phyloP scores from a whole-genome alignment of 768 basidiomycete genomes.

The Ramaria sp. region DNA sequence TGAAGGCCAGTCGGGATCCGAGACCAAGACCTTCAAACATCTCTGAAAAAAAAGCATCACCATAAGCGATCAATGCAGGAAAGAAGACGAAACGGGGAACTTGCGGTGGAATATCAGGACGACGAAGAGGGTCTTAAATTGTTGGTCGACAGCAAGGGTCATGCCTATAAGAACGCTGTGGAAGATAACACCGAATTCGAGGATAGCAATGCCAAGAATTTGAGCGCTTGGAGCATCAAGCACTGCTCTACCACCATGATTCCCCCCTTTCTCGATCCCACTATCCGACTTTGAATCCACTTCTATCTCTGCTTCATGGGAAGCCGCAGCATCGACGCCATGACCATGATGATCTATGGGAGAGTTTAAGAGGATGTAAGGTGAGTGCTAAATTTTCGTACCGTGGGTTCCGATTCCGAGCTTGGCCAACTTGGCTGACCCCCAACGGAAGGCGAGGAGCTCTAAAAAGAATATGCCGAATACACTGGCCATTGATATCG shows the following conservation, averaged over 20 bases:
- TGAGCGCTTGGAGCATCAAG: slow-evolving; percentile 49
- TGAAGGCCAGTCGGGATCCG: slow-evolving; percentile 77
- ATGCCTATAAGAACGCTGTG: slow-evolving; percentile 85
- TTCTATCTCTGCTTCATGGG: slow-evolving; percentile 56
- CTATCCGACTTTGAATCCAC: slow-evolving; percentile 1
- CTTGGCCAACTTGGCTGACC: slow-evolving; percentile 55
- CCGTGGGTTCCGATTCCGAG: slow-evolving; percentile 51
- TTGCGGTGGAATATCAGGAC: slow-evolving; percentile 88
- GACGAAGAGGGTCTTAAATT: slow-evolving; percentile 79
- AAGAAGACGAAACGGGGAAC: slow-evolving; percentile 20
- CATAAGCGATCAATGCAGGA: neutral
- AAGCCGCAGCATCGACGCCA: slow-evolving; percentile 30
- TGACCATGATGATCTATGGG: slow-evolving; percentile 53
- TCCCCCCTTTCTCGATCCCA: slow-evolving; percentile 3
- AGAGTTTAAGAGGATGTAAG: neutral
- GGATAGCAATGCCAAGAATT: slow-evolving; percentile 76
- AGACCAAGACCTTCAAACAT: slow-evolving; percentile 92
- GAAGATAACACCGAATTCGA: slow-evolving; percentile 89
- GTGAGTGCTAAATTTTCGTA: slow-evolving; percentile 18
- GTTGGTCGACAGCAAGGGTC: slow-evolving; percentile 78
- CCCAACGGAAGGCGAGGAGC: slow-evolving; percentile 79
- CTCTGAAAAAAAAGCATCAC: slow-evolving; percentile 37
- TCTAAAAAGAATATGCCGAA: slow-evolving; percentile 81
- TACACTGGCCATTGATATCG: slow-evolving; percentile 69
- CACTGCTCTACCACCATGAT: slow-evolving; percentile 12